Evolutionary conservation across 148 eudicot genomes (phyloP), one percentile per base, ranked within the genome.

Genomic region (Spergularia bocconei): DNA sequence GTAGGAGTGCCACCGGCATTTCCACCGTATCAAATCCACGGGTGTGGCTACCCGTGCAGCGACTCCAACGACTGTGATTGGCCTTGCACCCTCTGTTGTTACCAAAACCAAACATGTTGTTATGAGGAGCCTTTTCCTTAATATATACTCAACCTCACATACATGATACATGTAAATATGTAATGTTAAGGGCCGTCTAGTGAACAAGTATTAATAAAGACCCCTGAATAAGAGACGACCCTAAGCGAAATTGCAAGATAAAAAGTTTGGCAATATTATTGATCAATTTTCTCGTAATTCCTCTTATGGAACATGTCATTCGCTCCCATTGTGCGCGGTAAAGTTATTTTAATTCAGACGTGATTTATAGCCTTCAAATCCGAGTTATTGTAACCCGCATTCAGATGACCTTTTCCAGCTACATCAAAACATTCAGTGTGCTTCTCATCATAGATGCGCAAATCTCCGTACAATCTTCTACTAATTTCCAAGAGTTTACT

Each of bases 11-110:
- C 60, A 16, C 53, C 65, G 66, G 19, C 71, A 75, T 21, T 75
- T 71, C 57, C 76, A 25, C 81, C 81, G 2, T 73, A 79, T 51
- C 69, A 73, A 51, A 51, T 44, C 55, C 81, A 79, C 67, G 81
- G 73, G 1, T 79, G 77, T 52, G 81, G 74, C 17, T 73, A 67
- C 73, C 11, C 16, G 0, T 79, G 81, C 52, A 57, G 25, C 2
- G 81, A 79, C 33, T 72, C 72, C 17, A 78, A 72, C 13, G 81
- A 72, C 71, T 78, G 81, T 56, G 72, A 67, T 66, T 54, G 63
- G 53, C 78, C 78, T 15, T 75, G 78, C 41, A 66, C 72, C 39
- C 12, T 7, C 4, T 75, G 78, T 57, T 55, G 78, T 39, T 4
- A 38, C 21, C 19, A 51, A 12, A 76, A 76, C 50, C 52, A 55